A percentile compares a stretch with the other conserved stretches of the same genome.
Evolutionary conservation across 1,284 basidiomycete species (phyloP).

Genomic region (Sphagnurus paluster): DNA sequence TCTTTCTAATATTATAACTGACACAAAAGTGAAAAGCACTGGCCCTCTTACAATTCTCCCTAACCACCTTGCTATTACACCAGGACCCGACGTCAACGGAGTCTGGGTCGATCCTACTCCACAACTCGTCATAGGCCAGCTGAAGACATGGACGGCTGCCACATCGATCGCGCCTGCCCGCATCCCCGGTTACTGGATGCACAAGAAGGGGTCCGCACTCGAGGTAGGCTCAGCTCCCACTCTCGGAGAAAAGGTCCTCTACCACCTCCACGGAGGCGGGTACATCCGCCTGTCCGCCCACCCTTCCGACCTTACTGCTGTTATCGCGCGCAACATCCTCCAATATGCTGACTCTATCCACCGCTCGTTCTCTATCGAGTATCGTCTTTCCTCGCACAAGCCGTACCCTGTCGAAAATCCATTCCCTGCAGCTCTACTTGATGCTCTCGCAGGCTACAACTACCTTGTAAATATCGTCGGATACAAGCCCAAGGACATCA

Average conservation of each 20-base stretch:
- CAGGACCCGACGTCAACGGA: slow-evolving; percentile 41
- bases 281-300: slow-evolving; percentile 45
- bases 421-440: slow-evolving; percentile 65
- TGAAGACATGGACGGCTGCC: slow-evolving; percentile 42
- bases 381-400: slow-evolving; percentile 44
- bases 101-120: slow-evolving; percentile 53
- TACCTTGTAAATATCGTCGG: slow-evolving; percentile 55
- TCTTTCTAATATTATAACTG: not conserved
- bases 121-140: slow-evolving; percentile 46
- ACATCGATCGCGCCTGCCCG: slow-evolving; percentile 40
- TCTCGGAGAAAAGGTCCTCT: slow-evolving; percentile 52
- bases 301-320: slow-evolving; percentile 36
- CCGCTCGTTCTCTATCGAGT: slow-evolving; percentile 48
- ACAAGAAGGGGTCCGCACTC: slow-evolving; percentile 38
- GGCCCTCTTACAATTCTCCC: slow-evolving; percentile 34
- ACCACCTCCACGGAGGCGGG: slow-evolving; percentile 52
- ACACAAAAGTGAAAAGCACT: slow-evolving; percentile 25
- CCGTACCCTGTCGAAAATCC: slow-evolving; percentile 39
- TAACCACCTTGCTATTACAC: slow-evolving; percentile 34
- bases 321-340: slow-evolving; percentile 36
- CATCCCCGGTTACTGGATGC: slow-evolving; percentile 60
- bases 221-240: slow-evolving; percentile 34
- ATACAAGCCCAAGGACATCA: slow-evolving; percentile 55
- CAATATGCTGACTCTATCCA: slow-evolving; percentile 37
- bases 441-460: slow-evolving; percentile 60